Base-by-base conservation (phyloP, 805 yeast species). In the Ogataea trehalophila region DNA sequence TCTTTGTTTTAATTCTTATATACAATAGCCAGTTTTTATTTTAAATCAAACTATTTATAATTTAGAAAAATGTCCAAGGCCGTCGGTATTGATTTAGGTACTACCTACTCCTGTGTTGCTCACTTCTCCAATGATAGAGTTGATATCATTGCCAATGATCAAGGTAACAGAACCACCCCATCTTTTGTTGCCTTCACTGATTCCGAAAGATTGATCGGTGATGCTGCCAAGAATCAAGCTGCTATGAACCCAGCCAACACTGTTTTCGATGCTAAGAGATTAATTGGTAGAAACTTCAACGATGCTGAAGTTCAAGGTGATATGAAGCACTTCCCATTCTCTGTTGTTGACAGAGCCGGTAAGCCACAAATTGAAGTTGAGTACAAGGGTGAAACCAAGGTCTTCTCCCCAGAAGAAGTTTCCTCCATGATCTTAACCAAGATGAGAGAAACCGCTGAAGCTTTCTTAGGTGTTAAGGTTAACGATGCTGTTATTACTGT, bases 371-470 rank as follows among this genome's bases (percentile, higher is more conserved):
- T 90, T 55, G 79, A 84, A 72, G 96, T 89, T 56, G 85, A 85
- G 62, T 87, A 76, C 77, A 81, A 84, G 65, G 90, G 87, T 64
- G 96, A 89, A 74, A 80, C 81, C 60, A 89, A 89, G 75, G 75
- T 76, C 46, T 91, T 91, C 77, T 79, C 95, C 47, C 96, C 97
- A 56, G 96, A 91, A 76, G 97, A 91, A 77, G 82, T 91, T 62
- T 86, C 95, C 41, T 87, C 96, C 47, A 91, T 40, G 75, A 91
- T 56, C 80, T 90, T 66, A 88, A 87, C 83, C 14, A 91, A 90
- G 80, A 91, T 90, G 97, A 91, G 89, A 83, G 97, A 91, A 77
- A 91, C 97, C 58, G 97, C 97, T 57, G 96, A 89, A 74, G 83
- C 87, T 55, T 85, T 86, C 77, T 76, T 89, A 61, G 94, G 95